Evolutionary conservation across 202 grass and related monocot species (phyloP).

Genomic region (Eragrostis tef): DNA sequence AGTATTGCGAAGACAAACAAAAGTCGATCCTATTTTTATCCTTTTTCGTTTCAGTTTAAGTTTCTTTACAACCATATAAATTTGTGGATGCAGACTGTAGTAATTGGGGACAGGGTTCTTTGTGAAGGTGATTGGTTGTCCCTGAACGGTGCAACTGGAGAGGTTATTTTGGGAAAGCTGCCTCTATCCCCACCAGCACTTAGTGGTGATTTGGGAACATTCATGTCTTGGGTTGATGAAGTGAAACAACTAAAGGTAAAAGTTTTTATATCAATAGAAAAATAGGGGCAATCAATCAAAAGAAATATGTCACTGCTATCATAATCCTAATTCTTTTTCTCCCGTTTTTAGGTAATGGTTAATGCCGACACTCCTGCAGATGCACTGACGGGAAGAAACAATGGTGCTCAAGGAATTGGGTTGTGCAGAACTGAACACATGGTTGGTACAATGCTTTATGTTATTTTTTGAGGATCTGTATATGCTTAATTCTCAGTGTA

Average conservation of each 20-base stretch:
- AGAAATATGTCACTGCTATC: not conserved
- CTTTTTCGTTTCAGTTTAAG: not conserved
- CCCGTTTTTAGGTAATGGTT: constrained; percentile 33
- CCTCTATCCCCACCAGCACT: constrained; percentile 71
- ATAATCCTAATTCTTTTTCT: not conserved
- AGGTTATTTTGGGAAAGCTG: constrained; percentile 82
- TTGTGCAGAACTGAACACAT: constrained; percentile 95
- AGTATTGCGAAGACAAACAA: not conserved
- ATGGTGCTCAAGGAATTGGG: constrained; percentile 95
- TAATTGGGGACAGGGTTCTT: constrained; percentile 61
- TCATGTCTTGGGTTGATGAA: constrained; percentile 91
- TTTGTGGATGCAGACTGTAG: constrained; percentile 53
- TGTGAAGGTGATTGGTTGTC: constrained; percentile 91
- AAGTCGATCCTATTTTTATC: not conserved
- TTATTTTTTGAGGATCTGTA: constrained; percentile 20
- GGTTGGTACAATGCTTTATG: constrained; percentile 51
- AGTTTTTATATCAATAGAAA: not conserved
- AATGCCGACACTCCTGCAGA: constrained; percentile 91
- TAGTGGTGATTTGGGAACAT: constrained; percentile 74
- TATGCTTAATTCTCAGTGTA: not conserved
- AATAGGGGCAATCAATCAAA: not conserved
- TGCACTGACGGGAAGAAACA: constrained; percentile 80
- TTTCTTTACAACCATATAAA: constrained; percentile 22
- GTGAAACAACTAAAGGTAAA: constrained; percentile 82
- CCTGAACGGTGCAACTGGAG: constrained; percentile 89